A percentile compares a stretch with the other conserved stretches of the same genome.
phyloP scores from a whole-genome alignment of 176 grass and related monocot genomes.

The Rhynchospora breviuscula region DNA sequence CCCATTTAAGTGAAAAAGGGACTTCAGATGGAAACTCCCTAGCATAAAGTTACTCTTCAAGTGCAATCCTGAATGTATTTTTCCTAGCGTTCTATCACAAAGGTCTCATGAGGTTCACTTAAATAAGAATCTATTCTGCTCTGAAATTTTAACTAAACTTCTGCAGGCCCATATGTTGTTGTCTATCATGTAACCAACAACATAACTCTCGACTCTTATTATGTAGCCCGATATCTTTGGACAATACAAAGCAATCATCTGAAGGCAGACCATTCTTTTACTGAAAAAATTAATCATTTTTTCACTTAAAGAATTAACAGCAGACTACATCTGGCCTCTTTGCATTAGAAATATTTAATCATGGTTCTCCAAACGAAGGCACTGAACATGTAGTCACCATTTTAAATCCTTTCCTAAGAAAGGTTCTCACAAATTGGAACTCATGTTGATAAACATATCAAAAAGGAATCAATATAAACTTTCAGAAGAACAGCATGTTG shows the following conservation, averaged over 20 bases:
- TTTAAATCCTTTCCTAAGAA: neutral
- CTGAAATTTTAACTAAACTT: neutral
- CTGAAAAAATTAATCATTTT: neutral
- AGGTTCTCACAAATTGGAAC: neutral
- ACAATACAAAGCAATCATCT: neutral
- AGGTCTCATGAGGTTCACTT: neutral
- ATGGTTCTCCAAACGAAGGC: neutral
- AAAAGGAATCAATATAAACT: neutral
- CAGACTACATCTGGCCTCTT: neutral
- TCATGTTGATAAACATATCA: neutral
- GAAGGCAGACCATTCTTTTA: neutral
- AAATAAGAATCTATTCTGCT: neutral
- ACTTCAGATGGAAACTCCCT: neutral
- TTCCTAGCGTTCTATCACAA: neutral
- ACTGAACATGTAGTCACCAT: neutral
- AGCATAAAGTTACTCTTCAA: neutral
- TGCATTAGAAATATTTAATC: neutral
- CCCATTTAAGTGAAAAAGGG: neutral
- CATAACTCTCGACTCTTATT: neutral
- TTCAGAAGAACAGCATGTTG: neutral
- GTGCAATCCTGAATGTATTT: neutral
- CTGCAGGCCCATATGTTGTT: neutral
- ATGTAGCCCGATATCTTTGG: neutral
- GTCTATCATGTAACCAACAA: neutral
- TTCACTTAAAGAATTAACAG: neutral